Percentiles rank a stretch among this genome's conserved stretches.
phyloP scores from a whole-genome alignment of 495 filamentous ascomycete genomes.

The Lasiosphaeria hispida region DNA sequence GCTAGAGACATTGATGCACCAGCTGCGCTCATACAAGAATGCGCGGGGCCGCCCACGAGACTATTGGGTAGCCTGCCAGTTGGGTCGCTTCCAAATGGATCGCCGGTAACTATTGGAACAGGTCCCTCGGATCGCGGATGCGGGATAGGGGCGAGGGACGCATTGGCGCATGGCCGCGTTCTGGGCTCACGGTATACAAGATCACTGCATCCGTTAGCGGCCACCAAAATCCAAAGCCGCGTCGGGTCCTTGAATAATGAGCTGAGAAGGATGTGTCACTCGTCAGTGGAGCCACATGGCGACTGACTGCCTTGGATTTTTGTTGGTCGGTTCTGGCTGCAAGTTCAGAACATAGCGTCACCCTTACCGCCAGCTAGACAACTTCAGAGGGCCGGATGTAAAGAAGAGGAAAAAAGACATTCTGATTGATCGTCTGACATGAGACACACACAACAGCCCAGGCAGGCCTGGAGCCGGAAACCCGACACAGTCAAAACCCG shows the following conservation, averaged over 20 bases:
- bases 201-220: slow-evolving; percentile 4
- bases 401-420: slow-evolving; percentile 13
- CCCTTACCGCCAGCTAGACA: not conserved
- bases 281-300: not conserved
- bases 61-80: too few species aligned
- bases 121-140: not conserved
- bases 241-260: not conserved
- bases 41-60: too few species aligned
- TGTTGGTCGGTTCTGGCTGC: not conserved
- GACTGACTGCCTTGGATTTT: not conserved
- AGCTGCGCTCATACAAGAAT: too few species aligned
- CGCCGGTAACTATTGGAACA: too few species aligned
- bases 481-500: not conserved
- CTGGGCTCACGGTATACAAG: not conserved
- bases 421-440: slow-evolving; percentile 16
- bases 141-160: not conserved
- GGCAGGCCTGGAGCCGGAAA: slow-evolving; percentile 14
- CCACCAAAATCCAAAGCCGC: not conserved
- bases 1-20: too few species aligned
- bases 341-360: not conserved
- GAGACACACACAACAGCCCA: slow-evolving; percentile 4
- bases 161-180: not conserved
- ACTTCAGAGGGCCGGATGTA: not conserved
- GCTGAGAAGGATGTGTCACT: not conserved
- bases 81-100: too few species aligned